Evolutionary conservation across 176 grass and related monocot genomes (phyloP).

Genomic region (Puya raimondii): DNA sequence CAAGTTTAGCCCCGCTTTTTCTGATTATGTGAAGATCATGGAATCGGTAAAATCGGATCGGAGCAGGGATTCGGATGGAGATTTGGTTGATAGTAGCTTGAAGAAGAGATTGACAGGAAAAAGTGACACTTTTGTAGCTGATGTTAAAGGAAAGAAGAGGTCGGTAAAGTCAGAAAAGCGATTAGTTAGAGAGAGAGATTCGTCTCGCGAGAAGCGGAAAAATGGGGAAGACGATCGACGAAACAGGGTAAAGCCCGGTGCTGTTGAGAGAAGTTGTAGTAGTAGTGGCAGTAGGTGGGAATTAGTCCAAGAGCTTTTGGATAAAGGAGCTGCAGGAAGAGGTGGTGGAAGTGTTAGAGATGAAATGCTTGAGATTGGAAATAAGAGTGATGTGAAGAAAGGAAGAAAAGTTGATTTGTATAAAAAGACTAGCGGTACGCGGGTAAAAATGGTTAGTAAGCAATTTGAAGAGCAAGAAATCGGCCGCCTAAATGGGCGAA

Average conservation of each 20-base stretch:
- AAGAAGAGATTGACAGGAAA: constrained; percentile 27
- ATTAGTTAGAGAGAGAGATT: constrained; percentile 23
- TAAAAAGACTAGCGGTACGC: constrained; percentile 18
- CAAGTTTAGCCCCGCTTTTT: constrained; percentile 62
- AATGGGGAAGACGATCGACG: constrained; percentile 7
- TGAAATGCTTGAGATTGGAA: constrained; percentile 13
- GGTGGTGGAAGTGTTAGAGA: neutral
- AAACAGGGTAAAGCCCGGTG: neutral
- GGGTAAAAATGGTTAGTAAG: constrained; percentile 17
- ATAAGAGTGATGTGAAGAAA: constrained; percentile 24
- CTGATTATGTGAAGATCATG: constrained; percentile 97
- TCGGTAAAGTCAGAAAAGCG: constrained; percentile 24
- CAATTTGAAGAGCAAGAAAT: constrained; percentile 17
- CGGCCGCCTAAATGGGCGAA: constrained; percentile 14
- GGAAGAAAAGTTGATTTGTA: constrained; percentile 18
- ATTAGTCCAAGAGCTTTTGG: constrained; percentile 24
- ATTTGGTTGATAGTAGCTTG: constrained; percentile 17
- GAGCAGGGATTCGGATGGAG: constrained; percentile 33
- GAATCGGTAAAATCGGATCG: constrained; percentile 76
- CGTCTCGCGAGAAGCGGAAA: constrained; percentile 11
- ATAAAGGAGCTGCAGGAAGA: constrained; percentile 13
- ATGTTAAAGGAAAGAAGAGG: constrained; percentile 15
- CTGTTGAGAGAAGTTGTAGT: neutral
- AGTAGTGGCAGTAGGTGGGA: neutral
- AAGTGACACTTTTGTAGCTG: neutral